These are phyloP conservation scores for Beauveria sp. DNA, from an alignment of 2,329 filamentous ascomycete genomes.

Conservation along the genomic window DNA sequence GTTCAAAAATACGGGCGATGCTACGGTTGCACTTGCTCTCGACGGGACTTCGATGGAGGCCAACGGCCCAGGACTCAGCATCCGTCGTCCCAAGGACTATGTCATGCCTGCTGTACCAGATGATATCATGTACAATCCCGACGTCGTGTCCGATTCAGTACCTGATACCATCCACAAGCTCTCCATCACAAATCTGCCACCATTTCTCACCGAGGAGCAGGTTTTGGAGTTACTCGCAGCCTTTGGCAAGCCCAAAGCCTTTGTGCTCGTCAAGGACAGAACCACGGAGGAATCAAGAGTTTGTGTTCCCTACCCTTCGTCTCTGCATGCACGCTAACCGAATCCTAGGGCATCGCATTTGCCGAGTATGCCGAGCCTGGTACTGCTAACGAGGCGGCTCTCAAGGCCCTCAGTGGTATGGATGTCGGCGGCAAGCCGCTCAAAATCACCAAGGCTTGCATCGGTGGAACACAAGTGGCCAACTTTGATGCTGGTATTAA, in stretches of 20 bases:
- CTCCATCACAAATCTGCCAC: slow-evolving; percentile 80
- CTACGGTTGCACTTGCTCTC: slow-evolving; percentile 83
- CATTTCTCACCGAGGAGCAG: slow-evolving; percentile 83
- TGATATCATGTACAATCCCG: slow-evolving; percentile 65
- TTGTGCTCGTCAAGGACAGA: slow-evolving; percentile 80
- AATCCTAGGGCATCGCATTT: slow-evolving; percentile 77
- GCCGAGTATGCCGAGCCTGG: slow-evolving; percentile 81
- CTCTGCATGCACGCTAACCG: slow-evolving; percentile 21
- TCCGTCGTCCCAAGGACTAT: slow-evolving; percentile 91
- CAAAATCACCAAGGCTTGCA: slow-evolving; percentile 80
- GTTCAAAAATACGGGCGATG: slow-evolving; percentile 79
- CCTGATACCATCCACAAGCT: slow-evolving; percentile 94
- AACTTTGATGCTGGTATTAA: slow-evolving; percentile 94
- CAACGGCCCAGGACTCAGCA: slow-evolving; percentile 57
- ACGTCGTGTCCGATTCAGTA: slow-evolving; percentile 71
- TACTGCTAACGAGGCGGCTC: slow-evolving; percentile 67
- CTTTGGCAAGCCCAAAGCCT: slow-evolving; percentile 89
- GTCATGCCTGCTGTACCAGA: slow-evolving; percentile 78
- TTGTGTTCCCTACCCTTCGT: slow-evolving; percentile 29
- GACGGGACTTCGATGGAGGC: slow-evolving; percentile 86
- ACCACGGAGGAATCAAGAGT: slow-evolving; percentile 81
- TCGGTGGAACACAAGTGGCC: slow-evolving; percentile 86
- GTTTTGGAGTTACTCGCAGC: slow-evolving; percentile 82
- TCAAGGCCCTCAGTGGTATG: slow-evolving; percentile 89
- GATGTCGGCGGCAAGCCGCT: slow-evolving; percentile 81